Evolutionary conservation across 2,329 filamentous ascomycete genomes (phyloP).

Genomic region (Cephalotrichum gorgonifer): DNA sequence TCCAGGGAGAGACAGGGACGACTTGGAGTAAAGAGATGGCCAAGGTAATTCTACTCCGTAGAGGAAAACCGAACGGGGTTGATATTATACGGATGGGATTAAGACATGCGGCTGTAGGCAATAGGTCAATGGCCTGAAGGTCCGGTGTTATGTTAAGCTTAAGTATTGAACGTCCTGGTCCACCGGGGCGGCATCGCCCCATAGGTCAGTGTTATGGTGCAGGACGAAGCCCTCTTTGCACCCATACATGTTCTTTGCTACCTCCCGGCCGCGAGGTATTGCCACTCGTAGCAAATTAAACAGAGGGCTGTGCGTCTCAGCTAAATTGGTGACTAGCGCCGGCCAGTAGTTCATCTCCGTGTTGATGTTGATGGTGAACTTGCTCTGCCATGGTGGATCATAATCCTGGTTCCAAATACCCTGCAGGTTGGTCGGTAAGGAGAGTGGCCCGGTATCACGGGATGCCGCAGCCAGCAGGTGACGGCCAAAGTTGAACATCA

Average conservation of each 20-base stretch:
- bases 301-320: slow-evolving; percentile 27
- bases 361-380: slow-evolving; percentile 42
- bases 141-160: no score
- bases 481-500: slow-evolving; percentile 21
- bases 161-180: slow-evolving; percentile 19
- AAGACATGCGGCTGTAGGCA: not conserved
- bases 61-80: not conserved
- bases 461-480: slow-evolving; percentile 18
- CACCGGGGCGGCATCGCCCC: slow-evolving; percentile 25
- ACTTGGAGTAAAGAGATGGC: not conserved
- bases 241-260: slow-evolving; percentile 24
- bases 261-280: slow-evolving; percentile 18
- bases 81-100: not conserved
- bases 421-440: slow-evolving; percentile 22
- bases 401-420: slow-evolving; percentile 23
- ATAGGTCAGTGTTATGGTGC: slow-evolving; percentile 29
- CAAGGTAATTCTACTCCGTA: not conserved
- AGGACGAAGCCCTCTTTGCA: slow-evolving; percentile 22
- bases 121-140: no score
- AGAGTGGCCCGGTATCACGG: slow-evolving; percentile 11
- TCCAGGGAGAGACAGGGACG: not conserved
- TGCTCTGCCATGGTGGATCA: slow-evolving; percentile 30
- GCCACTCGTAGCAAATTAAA: slow-evolving; percentile 14
- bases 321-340: slow-evolving; percentile 17
- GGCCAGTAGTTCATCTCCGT: slow-evolving; percentile 44